Evolutionary conservation across 1,139 yeast species (phyloP).

Genomic region (Suzukiozyma palmioleophila): DNA sequence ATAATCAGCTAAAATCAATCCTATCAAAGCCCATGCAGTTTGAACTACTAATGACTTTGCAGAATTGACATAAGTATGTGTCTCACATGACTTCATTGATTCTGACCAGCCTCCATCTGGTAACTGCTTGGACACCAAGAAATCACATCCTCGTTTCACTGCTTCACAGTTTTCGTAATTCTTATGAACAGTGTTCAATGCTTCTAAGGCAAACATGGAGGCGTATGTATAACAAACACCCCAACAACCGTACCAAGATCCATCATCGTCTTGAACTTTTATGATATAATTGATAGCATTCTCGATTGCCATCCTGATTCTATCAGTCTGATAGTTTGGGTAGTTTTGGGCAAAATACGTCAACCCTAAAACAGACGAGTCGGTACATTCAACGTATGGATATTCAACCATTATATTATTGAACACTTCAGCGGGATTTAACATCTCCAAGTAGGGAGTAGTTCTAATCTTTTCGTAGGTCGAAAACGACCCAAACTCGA

Average conservation of each 20-base stretch:
- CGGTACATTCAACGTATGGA: conserved; percentile 97
- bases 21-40: conserved; percentile 90
- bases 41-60: conserved; percentile 74
- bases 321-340: conserved; percentile 58
- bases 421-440: conserved; percentile 97
- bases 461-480: conserved; percentile 87
- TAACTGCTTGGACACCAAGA: conserved; percentile 68
- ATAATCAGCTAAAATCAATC: conserved; percentile 73
- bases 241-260: conserved; percentile 99
- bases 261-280: conserved; percentile 66
- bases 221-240: conserved; percentile 97
- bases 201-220: conserved; percentile 96
- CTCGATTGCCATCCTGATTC: conserved; percentile 62
- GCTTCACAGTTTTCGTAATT: conserved; percentile 56
- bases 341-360: conserved; percentile 68
- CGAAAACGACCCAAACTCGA: conserved; percentile 89
- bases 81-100: conserved; percentile 76
- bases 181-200: conserved; percentile 67
- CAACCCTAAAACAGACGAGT: conserved; percentile 86
- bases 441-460: conserved; percentile 64
- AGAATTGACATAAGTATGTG: conserved; percentile 65
- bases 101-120: conserved; percentile 98
- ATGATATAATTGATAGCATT: conserved; percentile 73
- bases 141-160: conserved; percentile 80
- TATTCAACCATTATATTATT: conserved; percentile 98